Percentiles rank a stretch among this genome's conserved stretches.
Conservation (phyloP, 2,329 filamentous ascomycete genomes). For the Aspergillus ochraceus region DNA sequence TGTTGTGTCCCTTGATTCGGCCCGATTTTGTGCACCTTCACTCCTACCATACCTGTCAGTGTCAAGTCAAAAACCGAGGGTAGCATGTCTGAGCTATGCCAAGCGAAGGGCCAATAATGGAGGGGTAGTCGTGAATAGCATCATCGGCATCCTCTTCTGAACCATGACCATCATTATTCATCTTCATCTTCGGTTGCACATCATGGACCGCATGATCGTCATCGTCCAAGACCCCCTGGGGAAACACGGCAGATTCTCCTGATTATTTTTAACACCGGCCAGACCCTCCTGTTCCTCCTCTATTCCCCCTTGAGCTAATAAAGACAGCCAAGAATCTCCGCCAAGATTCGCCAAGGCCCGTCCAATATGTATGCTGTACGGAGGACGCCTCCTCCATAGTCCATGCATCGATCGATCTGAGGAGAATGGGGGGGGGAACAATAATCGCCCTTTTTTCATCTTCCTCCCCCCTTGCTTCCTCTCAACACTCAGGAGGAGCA, state of each 20-base stretch:
- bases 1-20: neutral
- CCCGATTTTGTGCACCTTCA: neutral
- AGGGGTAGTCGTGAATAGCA: neutral
- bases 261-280: neutral
- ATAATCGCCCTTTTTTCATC: slow-evolving; percentile 1
- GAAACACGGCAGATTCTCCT: neutral
- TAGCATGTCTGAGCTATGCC: neutral
- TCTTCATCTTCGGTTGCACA: neutral
- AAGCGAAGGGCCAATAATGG: neutral
- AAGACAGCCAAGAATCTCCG: slow-evolving; percentile 19
- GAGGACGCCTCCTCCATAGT: slow-evolving; percentile 6
- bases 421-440: neutral
- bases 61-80: neutral
- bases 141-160: neutral
- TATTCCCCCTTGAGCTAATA: neutral
- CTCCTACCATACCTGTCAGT: neutral
- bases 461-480: slow-evolving; percentile 17
- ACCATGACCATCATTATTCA: too few relatives aligned
- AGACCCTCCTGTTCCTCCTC: neutral
- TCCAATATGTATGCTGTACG: slow-evolving; percentile 10
- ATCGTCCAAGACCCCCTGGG: neutral
- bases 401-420: neutral
- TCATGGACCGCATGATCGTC: slow-evolving; percentile 4
- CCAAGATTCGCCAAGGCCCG: slow-evolving; percentile 22
- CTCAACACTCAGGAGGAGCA: neutral